Evolutionary conservation across 495 filamentous ascomycete genomes (phyloP).

Genomic region (Cercophora scortea): DNA sequence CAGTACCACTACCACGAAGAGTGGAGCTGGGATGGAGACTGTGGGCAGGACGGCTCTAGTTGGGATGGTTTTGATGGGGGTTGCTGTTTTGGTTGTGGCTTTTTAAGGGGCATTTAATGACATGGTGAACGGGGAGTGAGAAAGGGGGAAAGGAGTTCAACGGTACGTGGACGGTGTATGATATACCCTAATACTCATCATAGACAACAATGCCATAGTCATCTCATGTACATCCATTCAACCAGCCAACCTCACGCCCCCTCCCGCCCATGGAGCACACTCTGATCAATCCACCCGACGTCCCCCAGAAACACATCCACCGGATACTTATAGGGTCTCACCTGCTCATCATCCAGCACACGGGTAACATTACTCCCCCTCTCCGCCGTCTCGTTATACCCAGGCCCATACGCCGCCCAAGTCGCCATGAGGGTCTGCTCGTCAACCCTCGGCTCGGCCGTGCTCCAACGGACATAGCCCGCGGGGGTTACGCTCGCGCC

Average conservation of each 20-base stretch:
- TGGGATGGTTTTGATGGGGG: no score
- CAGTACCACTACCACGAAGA: no score
- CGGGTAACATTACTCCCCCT: conserved; percentile 32
- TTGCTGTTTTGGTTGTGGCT: no score
- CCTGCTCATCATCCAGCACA: conserved; percentile 32
- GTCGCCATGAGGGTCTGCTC: conserved; percentile 48
- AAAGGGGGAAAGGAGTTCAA: not conserved
- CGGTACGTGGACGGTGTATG: not conserved
- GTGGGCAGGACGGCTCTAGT: no score
- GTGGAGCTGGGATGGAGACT: no score
- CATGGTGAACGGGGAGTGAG: not conserved
- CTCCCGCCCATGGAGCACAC: conserved; percentile 2
- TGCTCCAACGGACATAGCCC: conserved; percentile 49
- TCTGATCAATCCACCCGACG: conserved; percentile 46
- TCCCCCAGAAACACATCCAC: conserved; percentile 49
- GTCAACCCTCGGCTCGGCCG: conserved; percentile 29
- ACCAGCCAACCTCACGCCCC: not conserved
- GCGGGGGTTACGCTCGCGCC: conserved; percentile 41
- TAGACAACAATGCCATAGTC: not conserved
- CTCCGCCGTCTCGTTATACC: conserved; percentile 45
- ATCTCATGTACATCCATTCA: not conserved
- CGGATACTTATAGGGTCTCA: conserved; percentile 36
- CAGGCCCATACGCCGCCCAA: conserved; percentile 45
- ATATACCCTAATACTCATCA: not conserved
- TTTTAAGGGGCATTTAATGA: not conserved